Conservation (phyloP, 2,329 filamentous ascomycete species). For the Fusarium sp. region DNA sequence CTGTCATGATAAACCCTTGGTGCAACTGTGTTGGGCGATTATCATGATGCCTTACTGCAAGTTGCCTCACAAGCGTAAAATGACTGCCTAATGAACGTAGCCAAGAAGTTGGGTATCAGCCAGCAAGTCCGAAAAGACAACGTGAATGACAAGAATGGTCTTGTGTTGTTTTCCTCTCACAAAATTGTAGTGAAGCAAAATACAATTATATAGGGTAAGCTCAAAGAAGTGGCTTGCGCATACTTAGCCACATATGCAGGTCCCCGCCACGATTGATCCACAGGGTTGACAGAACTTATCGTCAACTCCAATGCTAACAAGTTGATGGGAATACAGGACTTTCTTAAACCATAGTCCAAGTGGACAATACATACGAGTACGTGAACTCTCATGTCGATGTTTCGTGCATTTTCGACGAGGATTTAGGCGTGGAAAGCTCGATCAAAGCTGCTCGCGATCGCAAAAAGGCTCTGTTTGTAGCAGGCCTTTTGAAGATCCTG, state of each 20-base stretch:
- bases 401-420: slow-evolving; percentile 1
- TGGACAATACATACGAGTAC: slow-evolving; percentile 14
- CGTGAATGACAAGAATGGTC: not conserved
- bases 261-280: slow-evolving; percentile 42
- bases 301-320: slow-evolving; percentile 37
- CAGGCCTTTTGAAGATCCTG: slow-evolving; percentile 43
- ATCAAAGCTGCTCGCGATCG: slow-evolving; percentile 38
- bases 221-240: slow-evolving; percentile 24
- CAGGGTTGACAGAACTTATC: slow-evolving; percentile 45
- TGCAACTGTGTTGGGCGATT: not conserved
- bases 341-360: slow-evolving; percentile 30
- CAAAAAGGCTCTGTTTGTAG: slow-evolving; percentile 42
- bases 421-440: slow-evolving; percentile 15
- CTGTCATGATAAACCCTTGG: not conserved
- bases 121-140: not conserved
- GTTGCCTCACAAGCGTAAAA: not conserved
- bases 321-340: slow-evolving; percentile 25
- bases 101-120: not conserved
- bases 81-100: not conserved
- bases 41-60: not conserved
- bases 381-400: slow-evolving; percentile 5
- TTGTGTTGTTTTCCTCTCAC: not conserved
- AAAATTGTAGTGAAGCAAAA: slow-evolving; percentile 1
- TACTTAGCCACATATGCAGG: slow-evolving; percentile 29
- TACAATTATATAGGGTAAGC: slow-evolving; percentile 7